Evolutionary conservation across 306 rosid species (phyloP), one percentile per base, ranked within the genome.

Genomic region (Trifolium subterraneum): DNA sequence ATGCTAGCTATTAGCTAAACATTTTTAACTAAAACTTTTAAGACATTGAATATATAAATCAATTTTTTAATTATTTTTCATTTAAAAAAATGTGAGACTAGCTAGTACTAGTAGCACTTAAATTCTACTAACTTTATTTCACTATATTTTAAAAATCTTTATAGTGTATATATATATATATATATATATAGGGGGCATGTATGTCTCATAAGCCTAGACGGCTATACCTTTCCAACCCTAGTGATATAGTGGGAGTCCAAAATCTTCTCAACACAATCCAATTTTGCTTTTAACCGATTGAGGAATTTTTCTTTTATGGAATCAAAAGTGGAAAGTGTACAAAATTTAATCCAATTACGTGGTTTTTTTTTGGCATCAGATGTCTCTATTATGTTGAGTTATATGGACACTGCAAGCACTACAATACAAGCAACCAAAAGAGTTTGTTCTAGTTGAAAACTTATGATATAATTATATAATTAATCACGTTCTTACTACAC

Each of bases 281-380:
- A 76, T 62, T 65, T 64, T 71, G 66, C 78, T 71, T 76, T 71
- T 54, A 15, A 59, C 23, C 36, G 14, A 22, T 22, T 2, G 25
- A 10, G 20, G 20, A 51, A 59, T 25, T 29, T 5, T 27, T 29
- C 0, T 13, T 48, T 60, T 62, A 59, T 41, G 48, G 55, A 42
- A 63, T 65, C 51, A 79, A 84, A 83, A 84, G 69, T 65, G 75
- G 48, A 73, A 73, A 69, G 68, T 61, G 51, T 74, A 73, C 60
- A 69, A 78, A 64, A 75, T 63, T 64, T 58, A n/a, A n/a, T 71
- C 75, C 75, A 69, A 67, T 83, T 78, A 74, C 19, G 16, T 41
- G n/a, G 48, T 44, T 67, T 82, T 77, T 82, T 77, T 78, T 64
- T 74, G 64, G 25, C 88, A 69, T 78, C 84, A 88, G 58, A 73